A percentile compares a stretch with the other conserved stretches of the same genome.
These are phyloP conservation scores for Oxytropis ochrocephala DNA, from an alignment of 306 rosid genomes.

Conservation along the genomic window DNA sequence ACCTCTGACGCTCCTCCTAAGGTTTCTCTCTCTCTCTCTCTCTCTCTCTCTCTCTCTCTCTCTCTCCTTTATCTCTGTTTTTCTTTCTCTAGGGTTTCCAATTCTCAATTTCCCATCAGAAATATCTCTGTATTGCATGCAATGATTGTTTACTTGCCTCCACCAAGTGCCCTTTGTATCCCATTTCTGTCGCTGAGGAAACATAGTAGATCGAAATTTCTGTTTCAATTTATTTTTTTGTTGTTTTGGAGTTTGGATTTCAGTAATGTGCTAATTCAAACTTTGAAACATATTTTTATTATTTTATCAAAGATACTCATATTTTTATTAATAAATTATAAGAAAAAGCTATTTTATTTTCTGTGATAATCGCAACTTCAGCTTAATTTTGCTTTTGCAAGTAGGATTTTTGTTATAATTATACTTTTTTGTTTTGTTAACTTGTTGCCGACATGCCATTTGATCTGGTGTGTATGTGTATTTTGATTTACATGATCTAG, in stretches of 20 bases:
- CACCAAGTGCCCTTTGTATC: not conserved
- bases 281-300: too few relatives aligned
- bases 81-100: constrained; percentile 24
- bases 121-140: not conserved
- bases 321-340: not conserved
- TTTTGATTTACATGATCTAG: not conserved
- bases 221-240: not conserved
- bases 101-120: not conserved
- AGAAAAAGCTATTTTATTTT: not conserved
- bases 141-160: not conserved
- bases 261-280: constrained; percentile 4
- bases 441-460: not conserved
- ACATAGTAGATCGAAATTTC: constrained; percentile 1
- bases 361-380: not conserved
- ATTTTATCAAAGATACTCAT: too few relatives aligned
- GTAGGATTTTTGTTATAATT: not conserved
- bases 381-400: not conserved
- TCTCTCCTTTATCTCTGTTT: not conserved
- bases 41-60: too few relatives aligned
- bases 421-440: not conserved
- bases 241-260: not conserved
- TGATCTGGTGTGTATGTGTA: not conserved
- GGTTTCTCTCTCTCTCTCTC: constrained; percentile 51
- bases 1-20: constrained; percentile 75
- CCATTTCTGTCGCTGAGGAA: not conserved